These are phyloP conservation scores for Leccinum pallidistipes DNA, from an alignment of 1,284 basidiomycete species.

Conservation along the genomic window DNA sequence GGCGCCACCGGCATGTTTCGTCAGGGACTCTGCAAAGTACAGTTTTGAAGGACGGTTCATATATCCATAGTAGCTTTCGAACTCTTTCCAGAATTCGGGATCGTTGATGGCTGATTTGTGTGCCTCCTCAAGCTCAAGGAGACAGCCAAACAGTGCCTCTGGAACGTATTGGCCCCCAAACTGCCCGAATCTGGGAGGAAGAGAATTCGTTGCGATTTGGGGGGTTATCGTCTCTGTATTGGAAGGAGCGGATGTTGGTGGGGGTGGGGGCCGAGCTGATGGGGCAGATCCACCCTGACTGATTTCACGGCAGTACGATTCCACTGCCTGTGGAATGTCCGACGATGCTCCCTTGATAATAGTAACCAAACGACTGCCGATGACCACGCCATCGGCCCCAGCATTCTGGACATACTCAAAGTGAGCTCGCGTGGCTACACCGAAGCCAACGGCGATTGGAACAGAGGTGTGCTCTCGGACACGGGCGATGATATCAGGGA, in stretches of 20 bases:
- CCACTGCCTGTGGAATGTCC: conserved; percentile 60
- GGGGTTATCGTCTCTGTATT: conserved; percentile 4
- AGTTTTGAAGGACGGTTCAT: conserved; percentile 39
- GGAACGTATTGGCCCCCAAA: conserved; percentile 99
- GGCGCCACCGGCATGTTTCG: conserved; percentile 56
- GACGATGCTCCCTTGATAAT: conserved; percentile 70
- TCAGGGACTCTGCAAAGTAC: conserved; percentile 57
- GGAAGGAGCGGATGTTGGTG: conserved; percentile 46
- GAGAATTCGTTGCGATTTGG: conserved; percentile 28
- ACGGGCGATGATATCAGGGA: conserved; percentile 64
- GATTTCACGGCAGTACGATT: conserved; percentile 74
- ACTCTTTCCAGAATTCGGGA: conserved; percentile 93
- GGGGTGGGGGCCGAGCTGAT: conserved; percentile 33
- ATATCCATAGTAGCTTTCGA: conserved; percentile 86
- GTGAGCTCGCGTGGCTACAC: conserved; percentile 91
- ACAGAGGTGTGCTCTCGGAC: conserved; percentile 27
- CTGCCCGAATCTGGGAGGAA: conserved; percentile 88
- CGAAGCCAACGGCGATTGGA: conserved; percentile 95
- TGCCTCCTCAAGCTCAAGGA: conserved; percentile 89
- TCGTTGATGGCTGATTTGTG: conserved; percentile 87
- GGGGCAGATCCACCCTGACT: conserved; percentile 56
- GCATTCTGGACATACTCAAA: conserved; percentile 83
- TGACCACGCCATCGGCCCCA: conserved; percentile 94
- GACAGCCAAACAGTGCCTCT: conserved; percentile 89
- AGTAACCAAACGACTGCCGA: conserved; percentile 85